Evolutionary conservation across 352 stramenopile genomes (phyloP).

Genomic region (Pythium dissotocum): DNA sequence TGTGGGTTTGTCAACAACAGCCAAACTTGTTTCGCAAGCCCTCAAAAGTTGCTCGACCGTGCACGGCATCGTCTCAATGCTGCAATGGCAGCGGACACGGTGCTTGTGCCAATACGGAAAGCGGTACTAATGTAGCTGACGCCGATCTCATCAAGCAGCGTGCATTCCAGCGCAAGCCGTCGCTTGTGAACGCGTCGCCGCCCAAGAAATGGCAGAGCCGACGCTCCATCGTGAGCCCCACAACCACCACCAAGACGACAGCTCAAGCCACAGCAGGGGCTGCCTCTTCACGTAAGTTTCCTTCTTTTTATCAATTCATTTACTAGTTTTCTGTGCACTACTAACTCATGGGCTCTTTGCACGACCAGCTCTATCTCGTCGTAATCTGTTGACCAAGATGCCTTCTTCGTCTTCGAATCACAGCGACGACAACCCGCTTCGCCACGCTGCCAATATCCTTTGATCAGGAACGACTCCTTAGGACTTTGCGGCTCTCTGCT

Average conservation of each 20-base stretch:
- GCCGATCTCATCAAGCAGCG: constrained; percentile 59
- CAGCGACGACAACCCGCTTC: constrained; percentile 2
- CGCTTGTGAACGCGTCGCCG: constrained; percentile 26
- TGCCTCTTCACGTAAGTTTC: not conserved
- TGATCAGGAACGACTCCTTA: not conserved
- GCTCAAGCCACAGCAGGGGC: too few species aligned
- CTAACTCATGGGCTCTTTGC: not conserved
- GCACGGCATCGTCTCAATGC: constrained; percentile 15
- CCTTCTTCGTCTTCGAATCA: constrained; percentile 7
- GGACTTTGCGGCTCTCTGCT: constrained; percentile 46
- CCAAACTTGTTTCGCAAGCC: constrained; percentile 27
- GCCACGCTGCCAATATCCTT: constrained; percentile 13
- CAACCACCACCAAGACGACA: not conserved
- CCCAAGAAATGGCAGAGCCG: constrained; percentile 31
- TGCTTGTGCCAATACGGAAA: not conserved
- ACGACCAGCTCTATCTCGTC: constrained; percentile 19
- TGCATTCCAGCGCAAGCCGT: constrained; percentile 56
- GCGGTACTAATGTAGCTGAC: constrained; percentile 25
- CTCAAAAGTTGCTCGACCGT: constrained; percentile 23
- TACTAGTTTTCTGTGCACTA: not conserved
- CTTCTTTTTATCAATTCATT: not conserved
- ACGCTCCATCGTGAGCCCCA: constrained; percentile 7
- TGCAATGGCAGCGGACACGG: not conserved
- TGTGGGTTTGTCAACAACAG: not conserved
- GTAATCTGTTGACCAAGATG: constrained; percentile 23